Evolutionary conservation across 2,329 filamentous ascomycete genomes (phyloP).

Genomic region (Scedosporium aurantiacum): DNA sequence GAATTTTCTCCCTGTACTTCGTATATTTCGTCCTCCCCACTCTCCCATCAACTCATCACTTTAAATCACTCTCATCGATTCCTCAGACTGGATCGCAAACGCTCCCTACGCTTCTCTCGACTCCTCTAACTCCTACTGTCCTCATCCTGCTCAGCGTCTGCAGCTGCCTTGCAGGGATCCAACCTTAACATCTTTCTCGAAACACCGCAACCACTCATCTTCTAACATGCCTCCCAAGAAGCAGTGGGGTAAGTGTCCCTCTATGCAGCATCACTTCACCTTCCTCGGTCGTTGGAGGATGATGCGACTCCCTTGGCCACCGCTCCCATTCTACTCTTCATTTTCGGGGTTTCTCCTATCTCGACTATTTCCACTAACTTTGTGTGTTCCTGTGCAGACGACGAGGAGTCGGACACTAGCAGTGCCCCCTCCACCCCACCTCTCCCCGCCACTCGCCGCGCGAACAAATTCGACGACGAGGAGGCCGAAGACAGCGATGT

Average conservation of each 20-base stretch:
- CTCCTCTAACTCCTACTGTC: neutral
- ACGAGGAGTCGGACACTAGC: constrained; percentile 25
- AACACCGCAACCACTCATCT: neutral
- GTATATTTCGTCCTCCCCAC: neutral
- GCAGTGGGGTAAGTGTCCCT: constrained; percentile 28
- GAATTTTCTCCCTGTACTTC: neutral
- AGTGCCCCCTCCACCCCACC: constrained; percentile 22
- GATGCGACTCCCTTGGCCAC: constrained; percentile 4
- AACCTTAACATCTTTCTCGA: neutral
- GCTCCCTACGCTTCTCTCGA: neutral
- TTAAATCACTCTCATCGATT: neutral
- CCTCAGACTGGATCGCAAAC: neutral
- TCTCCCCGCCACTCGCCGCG: constrained; percentile 26
- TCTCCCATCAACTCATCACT: neutral
- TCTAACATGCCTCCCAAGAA: constrained; percentile 30
- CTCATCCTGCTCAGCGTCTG: neutral
- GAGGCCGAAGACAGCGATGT: constrained; percentile 74
- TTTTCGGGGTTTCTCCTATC: neutral
- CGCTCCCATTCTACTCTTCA: neutral
- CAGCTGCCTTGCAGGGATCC: neutral
- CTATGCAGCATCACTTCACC: constrained; percentile 6
- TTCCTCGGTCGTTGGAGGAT: too few species aligned
- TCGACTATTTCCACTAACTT: neutral
- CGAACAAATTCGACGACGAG: constrained; percentile 76
- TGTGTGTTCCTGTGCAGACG: constrained; percentile 19